phyloP scores from a whole-genome alignment of 306 rosid genomes.

The Dalbergia cultrata region DNA sequence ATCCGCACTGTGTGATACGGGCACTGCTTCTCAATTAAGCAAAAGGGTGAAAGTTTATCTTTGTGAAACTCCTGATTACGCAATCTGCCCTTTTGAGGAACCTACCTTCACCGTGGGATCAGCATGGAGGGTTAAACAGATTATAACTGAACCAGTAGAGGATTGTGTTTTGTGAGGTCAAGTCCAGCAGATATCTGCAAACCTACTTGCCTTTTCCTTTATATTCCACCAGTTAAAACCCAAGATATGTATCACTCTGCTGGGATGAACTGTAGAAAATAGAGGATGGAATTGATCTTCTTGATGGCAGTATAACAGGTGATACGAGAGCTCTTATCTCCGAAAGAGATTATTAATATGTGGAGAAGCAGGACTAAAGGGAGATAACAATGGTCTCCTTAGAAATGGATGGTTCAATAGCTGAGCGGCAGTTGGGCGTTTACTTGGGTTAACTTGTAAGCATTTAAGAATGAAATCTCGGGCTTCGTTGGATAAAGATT shows the following conservation, averaged over 20 bases:
- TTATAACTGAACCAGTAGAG: constrained; percentile 29
- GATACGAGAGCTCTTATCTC: constrained; percentile 31
- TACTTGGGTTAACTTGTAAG: constrained; percentile 60
- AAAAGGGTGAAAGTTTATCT: constrained; percentile 28
- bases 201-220: constrained; percentile 21
- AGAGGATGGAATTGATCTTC: constrained; percentile 36
- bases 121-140: not conserved
- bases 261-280: constrained; percentile 33
- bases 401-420: constrained; percentile 62
- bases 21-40: constrained; percentile 27
- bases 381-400: constrained; percentile 46
- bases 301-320: constrained; percentile 9
- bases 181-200: constrained; percentile 34
- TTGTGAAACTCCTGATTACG: constrained; percentile 30
- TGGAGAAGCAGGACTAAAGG: constrained; percentile 48
- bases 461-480: constrained; percentile 61
- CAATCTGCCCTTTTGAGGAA: constrained; percentile 20
- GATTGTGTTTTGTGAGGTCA: not conserved
- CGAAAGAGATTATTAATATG: constrained; percentile 11
- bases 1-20: constrained; percentile 26
- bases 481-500: constrained; percentile 56
- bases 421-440: constrained; percentile 61
- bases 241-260: constrained; percentile 17
- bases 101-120: constrained; percentile 7
- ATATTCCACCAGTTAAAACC: constrained; percentile 31